Evolutionary conservation across 2,329 filamentous ascomycete species (phyloP).

Genomic region (Nakataea oryzae): DNA sequence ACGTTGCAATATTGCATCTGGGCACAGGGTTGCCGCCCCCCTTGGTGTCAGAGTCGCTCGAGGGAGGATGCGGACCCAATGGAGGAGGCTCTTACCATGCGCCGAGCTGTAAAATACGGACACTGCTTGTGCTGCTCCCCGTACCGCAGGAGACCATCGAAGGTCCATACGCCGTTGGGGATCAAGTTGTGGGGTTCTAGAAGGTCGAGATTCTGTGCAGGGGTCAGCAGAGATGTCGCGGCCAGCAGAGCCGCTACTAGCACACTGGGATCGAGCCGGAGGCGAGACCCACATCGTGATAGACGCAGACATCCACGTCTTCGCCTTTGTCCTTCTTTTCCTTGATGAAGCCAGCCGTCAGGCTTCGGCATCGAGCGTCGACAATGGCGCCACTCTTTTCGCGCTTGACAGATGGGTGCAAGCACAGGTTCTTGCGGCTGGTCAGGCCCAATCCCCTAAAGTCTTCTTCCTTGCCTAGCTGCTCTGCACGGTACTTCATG

Average conservation of each 20-base stretch:
- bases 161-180: slow-evolving; percentile 89
- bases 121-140: slow-evolving; percentile 95
- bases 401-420: slow-evolving; percentile 90
- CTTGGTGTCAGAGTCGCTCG: slow-evolving; percentile 3
- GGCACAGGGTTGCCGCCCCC: too few species aligned
- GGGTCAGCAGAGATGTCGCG: slow-evolving; percentile 9
- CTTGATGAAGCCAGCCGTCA: slow-evolving; percentile 94
- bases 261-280: background rate
- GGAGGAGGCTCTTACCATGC: slow-evolving; percentile 59
- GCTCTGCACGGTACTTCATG: slow-evolving; percentile 87
- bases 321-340: slow-evolving; percentile 96
- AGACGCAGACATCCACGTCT: slow-evolving; percentile 86
- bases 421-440: slow-evolving; percentile 92
- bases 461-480: slow-evolving; percentile 85
- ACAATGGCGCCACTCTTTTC: slow-evolving; percentile 94
- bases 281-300: slow-evolving; percentile 63
- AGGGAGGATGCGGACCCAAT: slow-evolving; percentile 1
- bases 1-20: slow-evolving; percentile 99
- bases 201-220: slow-evolving; percentile 69
- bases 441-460: slow-evolving; percentile 88
- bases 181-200: slow-evolving; percentile 92
- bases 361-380: slow-evolving; percentile 87
- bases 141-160: slow-evolving; percentile 80
- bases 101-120: slow-evolving; percentile 88
- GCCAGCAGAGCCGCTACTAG: background rate